Evolutionary conservation across 2,329 filamentous ascomycete species (phyloP).

Genomic region (Bretziella fagacearum): DNA sequence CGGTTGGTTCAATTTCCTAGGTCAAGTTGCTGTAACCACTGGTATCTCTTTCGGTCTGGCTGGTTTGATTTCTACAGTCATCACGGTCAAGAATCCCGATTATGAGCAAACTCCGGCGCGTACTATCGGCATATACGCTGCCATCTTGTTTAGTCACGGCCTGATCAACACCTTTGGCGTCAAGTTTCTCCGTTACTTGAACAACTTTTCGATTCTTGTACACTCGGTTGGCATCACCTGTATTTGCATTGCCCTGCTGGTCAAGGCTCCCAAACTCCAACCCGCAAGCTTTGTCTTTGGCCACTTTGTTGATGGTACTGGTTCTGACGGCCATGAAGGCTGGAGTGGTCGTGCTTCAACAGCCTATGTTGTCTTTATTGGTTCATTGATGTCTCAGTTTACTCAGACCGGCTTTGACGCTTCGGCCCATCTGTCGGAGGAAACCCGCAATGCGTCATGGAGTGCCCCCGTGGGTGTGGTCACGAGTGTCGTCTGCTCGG

Average conservation of each 20-base stretch:
- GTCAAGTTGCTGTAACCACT: slow-evolving; percentile 27
- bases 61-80: slow-evolving; percentile 23
- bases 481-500: slow-evolving; percentile 37
- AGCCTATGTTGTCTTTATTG: slow-evolving; percentile 37
- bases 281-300: slow-evolving; percentile 38
- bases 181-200: slow-evolving; percentile 36
- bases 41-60: slow-evolving; percentile 28
- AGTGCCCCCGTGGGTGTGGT: slow-evolving; percentile 40
- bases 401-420: slow-evolving; percentile 36
- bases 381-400: slow-evolving; percentile 36
- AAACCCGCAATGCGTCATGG: slow-evolving; percentile 39
- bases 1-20: slow-evolving; percentile 27
- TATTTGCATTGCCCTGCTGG: slow-evolving; percentile 38
- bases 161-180: slow-evolving; percentile 42
- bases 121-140: slow-evolving; percentile 43
- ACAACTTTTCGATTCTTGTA: slow-evolving; percentile 37
- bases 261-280: slow-evolving; percentile 39
- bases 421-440: slow-evolving; percentile 39
- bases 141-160: slow-evolving; percentile 36
- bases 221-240: slow-evolving; percentile 36
- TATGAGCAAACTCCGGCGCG: slow-evolving; percentile 20
- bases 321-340: slow-evolving; percentile 27
- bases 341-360: slow-evolving; percentile 36
- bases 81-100: slow-evolving; percentile 22
- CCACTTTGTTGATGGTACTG: slow-evolving; percentile 36